Evolutionary conservation across 805 yeast species (phyloP).

Genomic region (Saturnispora bothae): DNA sequence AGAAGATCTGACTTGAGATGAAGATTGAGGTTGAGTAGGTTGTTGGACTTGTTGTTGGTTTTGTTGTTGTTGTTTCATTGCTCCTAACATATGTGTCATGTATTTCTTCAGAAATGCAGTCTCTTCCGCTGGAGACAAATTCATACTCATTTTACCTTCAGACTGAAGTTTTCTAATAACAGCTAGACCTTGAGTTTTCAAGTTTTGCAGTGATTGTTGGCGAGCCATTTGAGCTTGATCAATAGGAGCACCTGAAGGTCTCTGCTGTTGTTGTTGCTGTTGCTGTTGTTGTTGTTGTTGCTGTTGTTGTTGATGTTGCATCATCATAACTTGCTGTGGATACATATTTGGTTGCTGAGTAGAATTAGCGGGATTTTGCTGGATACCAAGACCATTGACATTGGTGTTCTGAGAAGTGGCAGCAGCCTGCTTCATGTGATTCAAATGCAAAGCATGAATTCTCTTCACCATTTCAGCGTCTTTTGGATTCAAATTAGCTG

Average conservation of each 20-base stretch:
- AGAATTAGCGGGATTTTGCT: too few relatives aligned
- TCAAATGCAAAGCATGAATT: slow-evolving; percentile 58
- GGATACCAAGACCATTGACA: slow-evolving; percentile 2
- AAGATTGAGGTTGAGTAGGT: background rate
- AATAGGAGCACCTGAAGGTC: slow-evolving; percentile 4
- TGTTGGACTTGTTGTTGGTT: slow-evolving; percentile 15
- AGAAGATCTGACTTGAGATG: background rate
- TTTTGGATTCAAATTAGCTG: slow-evolving; percentile 45
- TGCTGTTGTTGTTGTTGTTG: slow-evolving; percentile 11
- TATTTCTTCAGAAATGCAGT: slow-evolving; percentile 26
- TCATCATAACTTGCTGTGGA: slow-evolving; percentile 25
- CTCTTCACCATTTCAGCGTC: slow-evolving; percentile 51
- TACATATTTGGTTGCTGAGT: too few relatives aligned
- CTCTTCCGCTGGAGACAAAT: slow-evolving; percentile 27
- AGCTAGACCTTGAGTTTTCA: slow-evolving; percentile 27
- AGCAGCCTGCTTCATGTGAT: slow-evolving; percentile 32
- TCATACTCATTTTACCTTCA: slow-evolving; percentile 24
- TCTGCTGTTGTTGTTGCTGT: slow-evolving; percentile 11
- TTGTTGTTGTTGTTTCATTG: slow-evolving; percentile 9
- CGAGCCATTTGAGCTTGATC: slow-evolving; percentile 7
- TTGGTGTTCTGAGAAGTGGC: slow-evolving; percentile 6
- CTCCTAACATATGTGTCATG: slow-evolving; percentile 22
- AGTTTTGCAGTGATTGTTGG: slow-evolving; percentile 18
- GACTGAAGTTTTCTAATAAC: slow-evolving; percentile 27
- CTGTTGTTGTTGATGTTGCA: slow-evolving; percentile 13